Conservation (phyloP, 495 filamentous ascomycete species). For the Xylaria curta region DNA sequence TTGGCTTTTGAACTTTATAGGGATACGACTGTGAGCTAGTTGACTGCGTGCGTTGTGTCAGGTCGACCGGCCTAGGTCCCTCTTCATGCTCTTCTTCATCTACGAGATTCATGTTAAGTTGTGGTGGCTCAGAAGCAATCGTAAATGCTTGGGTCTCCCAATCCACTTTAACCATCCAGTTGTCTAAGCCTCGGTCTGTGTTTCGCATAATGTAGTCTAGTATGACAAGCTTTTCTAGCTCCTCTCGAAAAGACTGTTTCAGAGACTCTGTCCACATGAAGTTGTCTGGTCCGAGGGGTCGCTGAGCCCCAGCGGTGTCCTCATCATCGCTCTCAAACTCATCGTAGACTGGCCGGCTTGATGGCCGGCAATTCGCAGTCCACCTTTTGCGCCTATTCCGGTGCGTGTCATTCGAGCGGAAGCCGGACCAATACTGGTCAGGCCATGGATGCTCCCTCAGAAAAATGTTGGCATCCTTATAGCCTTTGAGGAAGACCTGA, state of each 20-base stretch:
- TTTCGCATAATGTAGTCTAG: constrained; percentile 99
- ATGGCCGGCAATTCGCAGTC: constrained; percentile 83
- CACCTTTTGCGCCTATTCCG: constrained; percentile 74
- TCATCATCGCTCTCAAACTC: constrained; percentile 74
- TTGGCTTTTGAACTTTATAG: constrained; percentile 80
- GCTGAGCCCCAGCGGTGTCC: constrained; percentile 34
- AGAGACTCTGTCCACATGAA: constrained; percentile 89
- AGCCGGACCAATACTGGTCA: constrained; percentile 83
- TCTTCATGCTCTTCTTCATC: constrained; percentile 58
- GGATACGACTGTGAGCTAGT: constrained; percentile 63
- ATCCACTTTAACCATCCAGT: constrained; percentile 99
- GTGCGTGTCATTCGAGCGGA: constrained; percentile 73
- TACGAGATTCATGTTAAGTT: constrained; percentile 60
- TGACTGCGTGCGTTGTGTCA: constrained; percentile 52
- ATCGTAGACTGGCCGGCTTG: constrained; percentile 61
- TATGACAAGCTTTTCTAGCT: constrained; percentile 96
- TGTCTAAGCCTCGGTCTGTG: constrained; percentile 94
- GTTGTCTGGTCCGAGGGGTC: constrained; percentile 51
- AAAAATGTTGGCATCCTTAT: constrained; percentile 95
- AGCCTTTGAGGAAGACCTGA: constrained; percentile 96
- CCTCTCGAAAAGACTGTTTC: constrained; percentile 91
- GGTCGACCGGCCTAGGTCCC: constrained; percentile 64
- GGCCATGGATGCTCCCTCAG: constrained; percentile 96
- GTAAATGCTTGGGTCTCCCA: constrained; percentile 80
- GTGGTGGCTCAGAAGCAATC: constrained; percentile 82